Base-by-base conservation (phyloP, 2,329 filamentous ascomycete species). In the Stachybotrys chlorohalonatus region DNA sequence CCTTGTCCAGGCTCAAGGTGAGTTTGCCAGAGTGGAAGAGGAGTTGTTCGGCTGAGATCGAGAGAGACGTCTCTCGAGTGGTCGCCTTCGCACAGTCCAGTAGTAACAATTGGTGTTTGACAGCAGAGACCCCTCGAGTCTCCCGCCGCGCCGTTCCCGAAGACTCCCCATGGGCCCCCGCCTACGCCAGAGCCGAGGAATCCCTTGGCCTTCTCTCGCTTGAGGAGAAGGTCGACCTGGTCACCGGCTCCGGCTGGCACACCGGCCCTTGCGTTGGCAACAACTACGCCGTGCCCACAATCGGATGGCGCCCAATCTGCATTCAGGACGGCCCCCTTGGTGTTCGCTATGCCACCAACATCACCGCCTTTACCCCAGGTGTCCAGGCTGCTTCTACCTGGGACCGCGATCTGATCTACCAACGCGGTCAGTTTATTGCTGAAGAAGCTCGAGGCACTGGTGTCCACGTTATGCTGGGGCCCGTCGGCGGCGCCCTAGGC, bases 391-490 rank as follows among this genome's bases (percentile, higher is more conserved):
- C 68, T 1, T 53, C 57, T 1, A 61, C 72, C 52, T 96, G 89
- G 87, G 88, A 93, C 68, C 85, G 83, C 56, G 74, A 80, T 8
- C 77, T 93, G 49, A 83, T 88, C 56, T 83, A 83, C 63, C 73
- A 78, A 52, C 81, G 89, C 52, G 90, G 85, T 36, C 72, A 80
- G 53, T 86, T 85, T 51, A 90, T 95, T 85, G 90, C 85, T 3
- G 74, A 77, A 55, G 90, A 95, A 68, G 88, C 89, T 66, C 81
- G 79, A 57, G 81, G 72, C 47, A 95, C 95, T 68, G 90, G 90
- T 51, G 81, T 90, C 39, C 87, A 95, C 64, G 78, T 93, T 13
- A 80, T 87, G 56, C 76, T 95, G 7, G 90, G 89, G 0, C 90
- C 90, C 70, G 77, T 76, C 16, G 45, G 11, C 17, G 70, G 69